Conservation (phyloP, 225 moss, liverwort and hornwort species). For the Climacium dendroides region DNA sequence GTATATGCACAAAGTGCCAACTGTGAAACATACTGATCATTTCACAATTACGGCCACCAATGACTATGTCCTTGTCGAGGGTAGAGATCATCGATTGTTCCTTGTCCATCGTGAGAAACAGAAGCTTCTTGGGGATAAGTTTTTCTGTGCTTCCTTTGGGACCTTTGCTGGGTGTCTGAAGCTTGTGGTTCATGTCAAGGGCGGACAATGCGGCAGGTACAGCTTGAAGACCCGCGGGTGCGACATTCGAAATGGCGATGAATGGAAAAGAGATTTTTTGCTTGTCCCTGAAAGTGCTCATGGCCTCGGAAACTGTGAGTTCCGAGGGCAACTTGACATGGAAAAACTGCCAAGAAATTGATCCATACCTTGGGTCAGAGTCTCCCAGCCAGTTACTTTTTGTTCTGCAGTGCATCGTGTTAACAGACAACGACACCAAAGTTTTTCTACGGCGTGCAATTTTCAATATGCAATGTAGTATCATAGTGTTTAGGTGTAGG, state of each 20-base stretch:
- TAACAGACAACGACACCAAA: too few species aligned
- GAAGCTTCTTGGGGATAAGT: background rate
- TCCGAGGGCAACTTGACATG: background rate
- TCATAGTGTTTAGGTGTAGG: too few species aligned
- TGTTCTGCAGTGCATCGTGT: too few species aligned
- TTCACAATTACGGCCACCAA: background rate
- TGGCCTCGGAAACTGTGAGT: background rate
- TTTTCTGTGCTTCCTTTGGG: background rate
- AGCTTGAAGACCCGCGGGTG: accelerated
- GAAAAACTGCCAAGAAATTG: too few species aligned
- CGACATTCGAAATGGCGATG: background rate
- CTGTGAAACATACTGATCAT: background rate
- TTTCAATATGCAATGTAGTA: too few species aligned
- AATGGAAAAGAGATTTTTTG: background rate
- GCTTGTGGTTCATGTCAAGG: background rate
- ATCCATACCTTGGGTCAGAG: too few species aligned
- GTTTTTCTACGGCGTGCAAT: too few species aligned
- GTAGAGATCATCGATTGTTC: background rate
- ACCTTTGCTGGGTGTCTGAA: background rate
- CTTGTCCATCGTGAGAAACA: background rate
- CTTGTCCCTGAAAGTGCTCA: background rate
- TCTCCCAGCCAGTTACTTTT: too few species aligned
- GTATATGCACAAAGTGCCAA: background rate
- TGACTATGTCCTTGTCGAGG: background rate
- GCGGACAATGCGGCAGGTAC: background rate